Evolutionary conservation across 306 rosid genomes (phyloP), one percentile per base, ranked within the genome.

Genomic region (Casuarina cunninghamiana): DNA sequence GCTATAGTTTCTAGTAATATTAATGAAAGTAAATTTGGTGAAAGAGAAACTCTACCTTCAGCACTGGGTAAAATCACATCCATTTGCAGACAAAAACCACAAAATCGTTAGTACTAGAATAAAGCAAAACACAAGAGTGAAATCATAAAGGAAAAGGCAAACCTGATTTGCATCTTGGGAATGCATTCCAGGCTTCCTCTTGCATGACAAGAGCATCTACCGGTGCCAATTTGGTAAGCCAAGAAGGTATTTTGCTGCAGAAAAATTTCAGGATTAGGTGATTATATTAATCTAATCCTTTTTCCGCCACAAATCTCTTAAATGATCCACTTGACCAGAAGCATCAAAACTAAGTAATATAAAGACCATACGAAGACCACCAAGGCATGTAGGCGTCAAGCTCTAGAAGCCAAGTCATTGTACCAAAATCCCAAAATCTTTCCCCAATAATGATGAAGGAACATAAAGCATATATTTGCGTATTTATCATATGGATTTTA

Each of bases 181-280:
- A 83, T 72, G 89, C 84, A 5, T 83, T 86, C 89, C 86, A 86
- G 46, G 89, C 86, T 77, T 86, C 84, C 78, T 86, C 89, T 82
- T 86, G 84, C 86, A 86, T 70, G 61, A 79, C 53, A 16, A 86
- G 89, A 58, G 89, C 86, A 49, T 83, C 73, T 17, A 84, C 80
- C 10, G 89, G 89, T 17, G 89, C 89, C 46, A 86, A 66, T 69
- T 80, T 69, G 15, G 84, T 79, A 21, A 86, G 77, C 86, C 89
- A 86, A 73, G 84, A 4, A 46, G 89, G 89, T 60, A 54, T 77
- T 82, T 86, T 86, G 82, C 89, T 86, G 84, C 43, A 82, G 80
- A 39, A 62, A 80, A 7, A 73, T 15, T 38, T 58, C 37, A 71
- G 54, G 11, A 53, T n/a, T 79, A 46, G 65, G 79, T 49, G 70